Evolutionary conservation across 371 early-diverging fungal species (phyloP).

Genomic region (Mortierella sp.): DNA sequence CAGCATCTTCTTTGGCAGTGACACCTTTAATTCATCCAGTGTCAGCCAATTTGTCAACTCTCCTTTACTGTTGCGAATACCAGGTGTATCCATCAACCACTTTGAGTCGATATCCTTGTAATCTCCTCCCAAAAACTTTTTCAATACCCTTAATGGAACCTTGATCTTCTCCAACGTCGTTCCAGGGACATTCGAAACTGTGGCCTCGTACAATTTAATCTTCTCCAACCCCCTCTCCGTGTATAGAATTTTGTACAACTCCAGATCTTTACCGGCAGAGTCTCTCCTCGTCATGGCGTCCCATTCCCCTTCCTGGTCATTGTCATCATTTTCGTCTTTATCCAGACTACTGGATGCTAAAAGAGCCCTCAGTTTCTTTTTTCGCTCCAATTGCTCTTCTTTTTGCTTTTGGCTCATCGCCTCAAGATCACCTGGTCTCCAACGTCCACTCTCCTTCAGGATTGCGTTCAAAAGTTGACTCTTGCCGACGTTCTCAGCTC

Average conservation of each 20-base stretch:
- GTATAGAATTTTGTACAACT: slow-evolving; percentile 22
- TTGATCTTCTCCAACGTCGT: slow-evolving; percentile 46
- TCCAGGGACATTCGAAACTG: slow-evolving; percentile 52
- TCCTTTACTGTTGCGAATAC: slow-evolving; percentile 25
- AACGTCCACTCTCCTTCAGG: slow-evolving; percentile 34
- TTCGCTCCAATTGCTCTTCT: slow-evolving; percentile 21
- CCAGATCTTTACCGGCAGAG: slow-evolving; percentile 18
- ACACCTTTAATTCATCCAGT: slow-evolving; percentile 46
- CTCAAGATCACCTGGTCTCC: slow-evolving; percentile 20
- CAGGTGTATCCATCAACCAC: slow-evolving; percentile 53
- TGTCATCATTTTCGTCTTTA: not conserved
- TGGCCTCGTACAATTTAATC: slow-evolving; percentile 27
- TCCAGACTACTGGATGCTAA: slow-evolving; percentile 9
- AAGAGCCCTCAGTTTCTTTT: slow-evolving; percentile 25
- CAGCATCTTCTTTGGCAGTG: slow-evolving; percentile 44
- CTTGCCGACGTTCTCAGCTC: slow-evolving; percentile 55
- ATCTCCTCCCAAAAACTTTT: slow-evolving; percentile 20
- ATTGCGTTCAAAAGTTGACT: slow-evolving; percentile 52
- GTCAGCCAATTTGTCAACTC: slow-evolving; percentile 42
- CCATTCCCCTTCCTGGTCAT: slow-evolving; percentile 21
- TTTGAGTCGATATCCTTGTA: slow-evolving; percentile 34
- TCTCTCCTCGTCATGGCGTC: slow-evolving; percentile 32
- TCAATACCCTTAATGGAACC: slow-evolving; percentile 38
- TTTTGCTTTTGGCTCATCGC: slow-evolving; percentile 3
- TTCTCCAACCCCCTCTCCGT: slow-evolving; percentile 32